phyloP scores from a whole-genome alignment of 768 basidiomycete genomes.

The Lactarius sp. region DNA sequence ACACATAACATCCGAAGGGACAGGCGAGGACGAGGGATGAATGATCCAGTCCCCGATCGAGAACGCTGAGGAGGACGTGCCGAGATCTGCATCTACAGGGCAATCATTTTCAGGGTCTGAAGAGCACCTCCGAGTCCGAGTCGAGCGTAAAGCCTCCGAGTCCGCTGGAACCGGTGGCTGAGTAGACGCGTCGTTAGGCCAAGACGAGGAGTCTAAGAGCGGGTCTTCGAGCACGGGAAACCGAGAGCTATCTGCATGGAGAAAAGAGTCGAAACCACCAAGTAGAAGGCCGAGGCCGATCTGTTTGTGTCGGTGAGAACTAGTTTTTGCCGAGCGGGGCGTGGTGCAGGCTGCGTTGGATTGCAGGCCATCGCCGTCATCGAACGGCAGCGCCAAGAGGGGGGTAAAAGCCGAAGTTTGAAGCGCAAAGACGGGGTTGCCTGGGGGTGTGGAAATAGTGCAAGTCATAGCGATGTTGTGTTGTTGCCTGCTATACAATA shows the following conservation, averaged over 20 bases:
- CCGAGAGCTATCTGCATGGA: background rate
- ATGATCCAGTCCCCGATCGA: conserved; percentile 22
- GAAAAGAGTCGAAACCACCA: conserved; percentile 6
- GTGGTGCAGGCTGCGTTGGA: conserved; percentile 14
- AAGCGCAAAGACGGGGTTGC: background rate
- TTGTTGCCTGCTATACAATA: background rate
- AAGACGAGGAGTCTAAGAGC: conserved; percentile 11
- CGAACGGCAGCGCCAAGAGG: background rate
- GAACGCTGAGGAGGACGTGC: conserved; percentile 15
- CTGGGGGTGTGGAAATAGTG: conserved; percentile 12
- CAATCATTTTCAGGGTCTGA: background rate
- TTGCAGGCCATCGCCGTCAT: conserved; percentile 8
- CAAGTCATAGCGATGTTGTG: conserved; percentile 16
- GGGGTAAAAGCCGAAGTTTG: background rate
- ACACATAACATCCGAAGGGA: background rate
- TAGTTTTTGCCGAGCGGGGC: background rate
- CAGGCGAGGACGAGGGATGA: conserved; percentile 13
- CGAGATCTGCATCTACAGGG: background rate
- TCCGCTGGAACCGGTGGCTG: background rate
- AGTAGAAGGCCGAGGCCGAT: conserved; percentile 24
- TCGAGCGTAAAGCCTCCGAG: background rate
- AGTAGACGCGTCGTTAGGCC: background rate
- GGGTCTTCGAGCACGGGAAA: background rate
- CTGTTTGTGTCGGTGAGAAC: background rate
- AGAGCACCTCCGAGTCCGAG: background rate